phyloP scores from a whole-genome alignment of 495 filamentous ascomycete species.

The Stereocaulon alpinum region DNA sequence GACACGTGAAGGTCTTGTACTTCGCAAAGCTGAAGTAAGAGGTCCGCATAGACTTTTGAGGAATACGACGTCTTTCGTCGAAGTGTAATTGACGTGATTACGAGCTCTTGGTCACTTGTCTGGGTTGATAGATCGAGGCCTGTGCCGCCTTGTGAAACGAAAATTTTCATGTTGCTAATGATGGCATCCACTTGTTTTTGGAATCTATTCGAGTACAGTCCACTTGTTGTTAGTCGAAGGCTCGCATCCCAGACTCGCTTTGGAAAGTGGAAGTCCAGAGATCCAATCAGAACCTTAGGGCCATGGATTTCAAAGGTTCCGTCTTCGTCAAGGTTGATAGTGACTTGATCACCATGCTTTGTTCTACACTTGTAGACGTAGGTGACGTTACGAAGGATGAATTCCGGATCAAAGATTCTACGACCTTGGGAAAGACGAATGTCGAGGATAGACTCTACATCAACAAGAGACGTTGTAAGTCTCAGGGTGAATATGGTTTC shows the following conservation, averaged over 20 bases:
- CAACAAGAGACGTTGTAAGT: slow-evolving; percentile 30
- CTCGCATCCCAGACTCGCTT: slow-evolving; percentile 38
- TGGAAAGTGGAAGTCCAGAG: slow-evolving; percentile 35
- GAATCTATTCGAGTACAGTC: background rate
- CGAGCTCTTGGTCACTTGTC: slow-evolving; percentile 12
- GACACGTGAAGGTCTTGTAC: slow-evolving; percentile 30
- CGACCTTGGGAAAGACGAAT: slow-evolving; percentile 23
- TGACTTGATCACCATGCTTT: slow-evolving; percentile 25
- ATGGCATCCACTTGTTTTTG: slow-evolving; percentile 6
- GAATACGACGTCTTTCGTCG: slow-evolving; percentile 13
- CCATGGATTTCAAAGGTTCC: slow-evolving; percentile 21
- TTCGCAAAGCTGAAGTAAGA: slow-evolving; percentile 34
- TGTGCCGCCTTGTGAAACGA: background rate
- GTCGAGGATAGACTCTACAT: slow-evolving; percentile 32
- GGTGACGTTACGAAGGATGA: slow-evolving; percentile 25
- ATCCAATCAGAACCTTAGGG: slow-evolving; percentile 19
- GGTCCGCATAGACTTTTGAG: slow-evolving; percentile 17
- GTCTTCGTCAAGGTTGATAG: slow-evolving; percentile 40
- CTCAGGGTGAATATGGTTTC: slow-evolving; percentile 17
- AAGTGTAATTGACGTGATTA: slow-evolving; percentile 14
- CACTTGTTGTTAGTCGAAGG: slow-evolving; percentile 5
- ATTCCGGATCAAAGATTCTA: slow-evolving; percentile 28
- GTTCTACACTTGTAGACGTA: slow-evolving; percentile 45
- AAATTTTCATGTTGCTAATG: background rate
- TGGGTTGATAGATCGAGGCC: slow-evolving; percentile 5